phyloP scores from a whole-genome alignment of 208 protist genomes.

The Angomonas deanei region DNA sequence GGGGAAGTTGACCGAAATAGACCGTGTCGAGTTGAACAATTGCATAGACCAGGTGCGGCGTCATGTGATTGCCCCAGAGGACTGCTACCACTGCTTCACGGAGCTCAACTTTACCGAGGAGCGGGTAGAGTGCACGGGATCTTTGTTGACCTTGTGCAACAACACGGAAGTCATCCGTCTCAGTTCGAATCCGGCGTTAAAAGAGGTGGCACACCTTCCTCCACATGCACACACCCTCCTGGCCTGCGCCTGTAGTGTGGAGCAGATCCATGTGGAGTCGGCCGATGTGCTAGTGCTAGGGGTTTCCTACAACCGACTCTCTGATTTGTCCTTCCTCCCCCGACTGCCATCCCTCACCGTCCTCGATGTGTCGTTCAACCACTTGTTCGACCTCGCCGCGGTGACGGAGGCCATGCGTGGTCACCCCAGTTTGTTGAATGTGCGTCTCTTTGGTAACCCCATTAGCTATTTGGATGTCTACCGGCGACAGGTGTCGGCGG shows the following conservation, averaged over 20 bases:
- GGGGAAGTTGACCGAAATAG: slow-evolving; percentile 32
- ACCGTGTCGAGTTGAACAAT: slow-evolving; percentile 35
- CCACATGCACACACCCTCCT: slow-evolving; percentile 40
- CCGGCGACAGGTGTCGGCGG: slow-evolving; percentile 24
- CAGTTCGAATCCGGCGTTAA: slow-evolving; percentile 48
- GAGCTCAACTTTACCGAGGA: slow-evolving; percentile 47
- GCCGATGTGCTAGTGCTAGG: slow-evolving; percentile 36
- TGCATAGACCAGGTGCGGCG: slow-evolving; percentile 36
- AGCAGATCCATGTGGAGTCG: neutral
- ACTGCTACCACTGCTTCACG: slow-evolving; percentile 36
- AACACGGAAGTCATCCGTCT: slow-evolving; percentile 42
- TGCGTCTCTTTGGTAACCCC: slow-evolving; percentile 64
- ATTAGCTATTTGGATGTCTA: slow-evolving; percentile 63
- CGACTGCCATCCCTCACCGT: slow-evolving; percentile 49
- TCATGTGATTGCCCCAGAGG: slow-evolving; percentile 24
- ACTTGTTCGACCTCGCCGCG: slow-evolving; percentile 30
- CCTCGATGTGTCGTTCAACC: slow-evolving; percentile 67
- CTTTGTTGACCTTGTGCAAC: slow-evolving; percentile 37
- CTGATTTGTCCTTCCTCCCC: slow-evolving; percentile 31
- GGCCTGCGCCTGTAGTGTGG: slow-evolving; percentile 45
- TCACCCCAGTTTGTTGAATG: slow-evolving; percentile 47
- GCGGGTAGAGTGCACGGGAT: slow-evolving; percentile 22
- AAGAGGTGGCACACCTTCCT: slow-evolving; percentile 41
- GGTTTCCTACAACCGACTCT: slow-evolving; percentile 58
- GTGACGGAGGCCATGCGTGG: slow-evolving; percentile 22